Evolutionary conservation across 202 grass and related monocot genomes (phyloP), one percentile per base, ranked within the genome.

Genomic region (Zizania palustris): DNA sequence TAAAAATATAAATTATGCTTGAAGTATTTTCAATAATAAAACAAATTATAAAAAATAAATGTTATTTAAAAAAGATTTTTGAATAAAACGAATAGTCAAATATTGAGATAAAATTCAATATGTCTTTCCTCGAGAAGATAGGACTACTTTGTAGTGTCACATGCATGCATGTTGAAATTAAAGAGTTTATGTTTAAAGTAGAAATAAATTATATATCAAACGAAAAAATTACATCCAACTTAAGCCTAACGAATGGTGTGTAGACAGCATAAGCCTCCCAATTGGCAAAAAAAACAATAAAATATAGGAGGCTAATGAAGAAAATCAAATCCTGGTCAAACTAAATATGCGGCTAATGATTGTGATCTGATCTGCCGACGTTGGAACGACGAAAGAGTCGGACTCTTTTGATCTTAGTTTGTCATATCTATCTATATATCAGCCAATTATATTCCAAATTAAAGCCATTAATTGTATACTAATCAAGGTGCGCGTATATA

Each of bases 301-400:
- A 55, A 55, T 55, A 4, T 55, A 51, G 0, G 10, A 19, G 46
- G 1, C 7, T 12, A 81, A 22, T 40, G 7, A 9, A 3, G 40
- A 59, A n/a, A 78, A 64, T 44, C n/a, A 21, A 21, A 67, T 65
- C 8, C 6, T 2, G 8, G 50, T 67, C 69, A 73, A 74, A 39
- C 19, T 57, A 63, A 83, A 78, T 18, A 75, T 57, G 74, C 58
- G 58, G 46, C 58, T 46, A 84, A 79, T 83, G 62, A 68, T 83
- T 57, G 33, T 51, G 9, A 87, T 87, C n/a, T n/a, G n/a, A n/a
- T n/a, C 73, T 78, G 53, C 60, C 79, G 60, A 82, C 74, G 50
- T 68, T 28, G 44, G 67, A 78, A 28, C 28, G 28, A 28, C 28
- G 28, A 28, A 87, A 85, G 18, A 35, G 3, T n/a, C 41, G 20